Evolutionary conservation across 1,284 basidiomycete species (phyloP).

Genomic region (Phylloporus sp.): DNA sequence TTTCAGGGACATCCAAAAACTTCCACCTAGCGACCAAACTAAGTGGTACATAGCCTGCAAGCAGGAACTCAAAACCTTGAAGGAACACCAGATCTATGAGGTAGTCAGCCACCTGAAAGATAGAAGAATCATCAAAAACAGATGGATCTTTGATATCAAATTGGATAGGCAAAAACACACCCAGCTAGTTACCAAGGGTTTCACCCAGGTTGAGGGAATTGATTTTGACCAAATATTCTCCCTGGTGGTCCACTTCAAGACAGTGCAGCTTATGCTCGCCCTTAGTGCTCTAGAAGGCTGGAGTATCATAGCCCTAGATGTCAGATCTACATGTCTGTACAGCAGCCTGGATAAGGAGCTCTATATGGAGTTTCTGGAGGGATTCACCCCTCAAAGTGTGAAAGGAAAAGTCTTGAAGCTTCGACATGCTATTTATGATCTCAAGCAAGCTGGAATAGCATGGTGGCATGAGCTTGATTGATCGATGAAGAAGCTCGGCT

Average conservation of each 20-base stretch:
- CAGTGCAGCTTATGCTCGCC: too few species aligned
- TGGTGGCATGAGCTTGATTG: not conserved
- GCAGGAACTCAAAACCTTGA: too few species aligned
- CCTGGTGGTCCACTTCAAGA: too few species aligned
- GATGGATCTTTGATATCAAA: constrained; percentile 45
- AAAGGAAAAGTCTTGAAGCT: not conserved
- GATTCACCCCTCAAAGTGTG: not conserved
- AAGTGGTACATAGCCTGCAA: too few species aligned
- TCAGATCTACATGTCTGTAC: not conserved
- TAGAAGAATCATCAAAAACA: too few species aligned
- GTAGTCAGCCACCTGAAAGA: too few species aligned
- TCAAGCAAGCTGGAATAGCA: constrained; percentile 2
- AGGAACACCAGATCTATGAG: too few species aligned
- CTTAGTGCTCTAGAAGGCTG: not conserved
- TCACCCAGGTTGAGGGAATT: constrained; percentile 38
- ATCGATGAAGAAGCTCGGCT: not conserved
- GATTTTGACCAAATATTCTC: too few species aligned
- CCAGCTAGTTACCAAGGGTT: constrained; percentile 47
- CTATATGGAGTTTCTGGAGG: not conserved
- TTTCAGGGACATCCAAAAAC: too few species aligned
- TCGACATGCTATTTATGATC: not conserved
- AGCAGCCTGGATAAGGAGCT: not conserved
- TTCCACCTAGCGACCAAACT: too few species aligned
- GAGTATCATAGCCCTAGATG: not conserved
- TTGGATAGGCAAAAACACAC: constrained; percentile 40